Evolutionary conservation across 148 eudicot species (phyloP).

Genomic region (Rhododendron vialii): DNA sequence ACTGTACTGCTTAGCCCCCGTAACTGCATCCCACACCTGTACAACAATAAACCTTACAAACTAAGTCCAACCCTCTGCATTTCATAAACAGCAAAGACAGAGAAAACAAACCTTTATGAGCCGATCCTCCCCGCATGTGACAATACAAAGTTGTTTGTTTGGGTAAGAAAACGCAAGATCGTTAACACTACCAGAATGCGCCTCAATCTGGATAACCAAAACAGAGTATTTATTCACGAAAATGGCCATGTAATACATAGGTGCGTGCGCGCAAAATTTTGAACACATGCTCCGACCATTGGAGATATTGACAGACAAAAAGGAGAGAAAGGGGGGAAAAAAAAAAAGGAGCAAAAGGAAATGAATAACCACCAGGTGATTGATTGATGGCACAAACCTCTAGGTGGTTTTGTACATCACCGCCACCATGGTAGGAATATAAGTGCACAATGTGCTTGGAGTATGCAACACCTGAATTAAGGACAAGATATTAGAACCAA

Average conservation of each 20-base stretch:
- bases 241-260: background rate
- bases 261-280: background rate
- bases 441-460: conserved; percentile 89
- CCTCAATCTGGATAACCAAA: conserved; percentile 63
- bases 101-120: conserved; percentile 64
- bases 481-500: conserved; percentile 6
- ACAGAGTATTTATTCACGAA: background rate
- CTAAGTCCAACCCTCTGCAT: conserved; percentile 7
- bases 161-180: conserved; percentile 87
- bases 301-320: background rate
- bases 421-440: conserved; percentile 60
- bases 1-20: conserved; percentile 53
- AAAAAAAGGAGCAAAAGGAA: background rate
- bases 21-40: conserved; percentile 83
- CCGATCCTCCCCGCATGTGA: conserved; percentile 96
- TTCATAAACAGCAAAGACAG: background rate
- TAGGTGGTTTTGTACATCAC: conserved; percentile 68
- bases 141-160: conserved; percentile 62
- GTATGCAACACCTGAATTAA: conserved; percentile 76
- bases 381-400: conserved; percentile 51
- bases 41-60: conserved; percentile 8
- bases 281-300: background rate
- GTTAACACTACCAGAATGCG: conserved; percentile 87
- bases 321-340: background rate
- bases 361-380: background rate